These are phyloP conservation scores for Escallonia rubra DNA, from an alignment of 129 eudicot species.

Conservation along the genomic window DNA sequence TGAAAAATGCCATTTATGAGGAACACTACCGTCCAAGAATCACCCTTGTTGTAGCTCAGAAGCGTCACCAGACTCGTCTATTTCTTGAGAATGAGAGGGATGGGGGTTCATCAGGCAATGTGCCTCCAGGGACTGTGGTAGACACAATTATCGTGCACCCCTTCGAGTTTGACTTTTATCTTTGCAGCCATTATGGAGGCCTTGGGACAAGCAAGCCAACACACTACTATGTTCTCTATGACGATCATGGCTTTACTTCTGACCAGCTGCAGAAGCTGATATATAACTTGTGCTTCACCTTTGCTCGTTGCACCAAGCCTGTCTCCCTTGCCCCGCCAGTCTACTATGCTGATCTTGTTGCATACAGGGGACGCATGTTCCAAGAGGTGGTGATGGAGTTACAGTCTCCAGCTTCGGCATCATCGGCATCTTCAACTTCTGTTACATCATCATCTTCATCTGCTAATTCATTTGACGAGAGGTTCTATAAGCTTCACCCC, in stretches of 20 bases:
- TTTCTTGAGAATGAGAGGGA: constrained; percentile 23
- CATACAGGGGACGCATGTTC: constrained; percentile 63
- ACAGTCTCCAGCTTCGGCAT: no score
- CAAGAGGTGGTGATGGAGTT: constrained; percentile 39
- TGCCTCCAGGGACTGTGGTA: constrained; percentile 79
- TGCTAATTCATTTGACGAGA: constrained; percentile 27
- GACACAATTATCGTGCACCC: constrained; percentile 56
- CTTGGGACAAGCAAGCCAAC: constrained; percentile 82
- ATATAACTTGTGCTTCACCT: constrained; percentile 57
- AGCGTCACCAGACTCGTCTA: constrained; percentile 67
- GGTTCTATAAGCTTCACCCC: constrained; percentile 34
- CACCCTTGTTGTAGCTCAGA: constrained; percentile 69
- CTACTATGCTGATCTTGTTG: constrained; percentile 73
- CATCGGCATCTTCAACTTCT: constrained; percentile 10
- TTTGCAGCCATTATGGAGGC: constrained; percentile 62
- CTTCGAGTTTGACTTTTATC: constrained; percentile 55
- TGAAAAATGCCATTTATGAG: constrained; percentile 44
- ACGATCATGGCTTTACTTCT: constrained; percentile 45
- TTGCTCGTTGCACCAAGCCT: constrained; percentile 64
- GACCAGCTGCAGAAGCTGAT: constrained; percentile 52
- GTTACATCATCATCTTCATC: constrained; percentile 13
- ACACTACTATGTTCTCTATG: constrained; percentile 61
- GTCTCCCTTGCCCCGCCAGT: constrained; percentile 75
- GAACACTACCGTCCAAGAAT: constrained; percentile 43
- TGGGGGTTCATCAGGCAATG: constrained; percentile 24